Conservation (phyloP, 1,284 basidiomycete species). For the Coniophora puteana region DNA sequence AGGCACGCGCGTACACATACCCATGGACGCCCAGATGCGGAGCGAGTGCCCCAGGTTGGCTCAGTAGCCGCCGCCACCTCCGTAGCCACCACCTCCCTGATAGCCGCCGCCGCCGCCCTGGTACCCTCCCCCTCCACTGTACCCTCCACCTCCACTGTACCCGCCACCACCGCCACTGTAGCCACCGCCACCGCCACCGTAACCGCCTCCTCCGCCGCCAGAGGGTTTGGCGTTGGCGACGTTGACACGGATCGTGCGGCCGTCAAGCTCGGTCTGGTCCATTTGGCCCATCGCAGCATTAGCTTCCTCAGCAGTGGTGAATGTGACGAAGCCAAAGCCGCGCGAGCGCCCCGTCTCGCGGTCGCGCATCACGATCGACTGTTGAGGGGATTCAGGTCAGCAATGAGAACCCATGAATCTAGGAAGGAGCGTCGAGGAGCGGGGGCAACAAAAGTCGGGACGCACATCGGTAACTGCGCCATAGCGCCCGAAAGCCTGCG, state of each 20-base stretch:
- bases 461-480: constrained; percentile 78
- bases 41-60: too few species aligned
- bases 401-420: too few species aligned
- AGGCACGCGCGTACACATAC: too few species aligned
- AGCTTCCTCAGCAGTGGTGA: constrained; percentile 60
- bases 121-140: too few species aligned
- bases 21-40: too few species aligned
- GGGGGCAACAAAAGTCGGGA: constrained; percentile 44
- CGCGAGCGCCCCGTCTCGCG: constrained; percentile 95
- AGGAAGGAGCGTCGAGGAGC: too few species aligned
- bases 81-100: too few species aligned
- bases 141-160: too few species aligned
- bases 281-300: constrained; percentile 74
- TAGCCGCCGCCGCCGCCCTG: too few species aligned
- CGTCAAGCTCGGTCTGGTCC: constrained; percentile 94
- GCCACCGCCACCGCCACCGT: constrained; percentile 19
- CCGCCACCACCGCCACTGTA: constrained; percentile 20
- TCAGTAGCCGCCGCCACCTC: too few species aligned
- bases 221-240: constrained; percentile 82
- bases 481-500: constrained; percentile 65
- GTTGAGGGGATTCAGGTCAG: constrained; percentile 13
- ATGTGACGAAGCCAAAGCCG: constrained; percentile 96
- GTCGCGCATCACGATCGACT: constrained; percentile 98
- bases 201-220: constrained; percentile 47
- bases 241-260: constrained; percentile 91